Base-by-base conservation (phyloP, 495 filamentous ascomycete species). In the Penicillium riverlandense region DNA sequence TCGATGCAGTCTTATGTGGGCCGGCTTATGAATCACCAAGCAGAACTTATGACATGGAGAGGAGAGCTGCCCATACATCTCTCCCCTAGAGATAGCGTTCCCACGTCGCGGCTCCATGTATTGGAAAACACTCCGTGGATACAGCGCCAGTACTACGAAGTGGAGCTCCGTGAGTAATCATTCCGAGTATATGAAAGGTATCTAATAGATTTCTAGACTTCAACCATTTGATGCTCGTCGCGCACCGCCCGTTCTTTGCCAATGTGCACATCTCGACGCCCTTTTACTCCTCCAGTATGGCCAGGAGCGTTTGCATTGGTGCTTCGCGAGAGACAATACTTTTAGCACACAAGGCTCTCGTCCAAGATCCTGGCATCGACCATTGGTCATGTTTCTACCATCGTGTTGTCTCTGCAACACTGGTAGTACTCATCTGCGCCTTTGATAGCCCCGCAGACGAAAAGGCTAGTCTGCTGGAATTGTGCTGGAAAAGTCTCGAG, bases 41-140 rank as follows among this genome's bases (percentile, higher is more conserved):
- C 47, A 14, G 47, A 50, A 33, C 42, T 50, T 7, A 50, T 50
- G 47, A 50, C 47, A 3, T 50, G 47, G 47, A 30, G 42, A 15
- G 47, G 37, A 11, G 41, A 50, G 5, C 42, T 50, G 10, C 42
- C 47, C 2, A 11, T n/a, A 2, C 47, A 50, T 38, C 29, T 50
- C 8, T 41, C 47, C 5, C 33, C 42, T 8, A 37, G 30, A 5
- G 27, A 45, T 22, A 37, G 15, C 8, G 8, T n/a, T 5, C 15
- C 33, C 4, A 30, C 8, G 8, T 35, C 13, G 11, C 28, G 27
- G 8, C 2, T 32, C 1, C 28, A 12, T 15, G 32, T 28, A 13
- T 38, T 33, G 30, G 38, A 12, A 10, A 16, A 29, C 2, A 10
- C 41, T 13, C 11, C 33, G 4, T 50, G 47, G 47, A 35, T 38